Percentiles rank a stretch among this genome's conserved stretches.
These are phyloP conservation scores for Atkinsonella texensis DNA, from an alignment of 2,329 filamentous ascomycete genomes.

Conservation along the genomic window DNA sequence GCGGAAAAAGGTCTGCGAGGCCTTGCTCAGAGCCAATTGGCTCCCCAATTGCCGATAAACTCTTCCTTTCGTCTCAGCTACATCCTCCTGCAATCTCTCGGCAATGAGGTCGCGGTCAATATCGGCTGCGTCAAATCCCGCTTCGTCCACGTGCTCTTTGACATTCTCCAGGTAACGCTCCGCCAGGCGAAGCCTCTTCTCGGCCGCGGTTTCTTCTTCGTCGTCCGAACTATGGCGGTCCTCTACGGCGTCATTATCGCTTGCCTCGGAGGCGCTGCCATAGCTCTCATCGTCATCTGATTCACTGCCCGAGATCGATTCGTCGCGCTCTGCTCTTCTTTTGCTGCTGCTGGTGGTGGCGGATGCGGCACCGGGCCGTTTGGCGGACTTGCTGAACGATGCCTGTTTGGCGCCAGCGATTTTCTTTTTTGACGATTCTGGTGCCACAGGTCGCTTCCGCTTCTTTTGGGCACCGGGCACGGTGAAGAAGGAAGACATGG, in stretches of 20 bases:
- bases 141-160: constrained; percentile 65
- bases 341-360: constrained; percentile 27
- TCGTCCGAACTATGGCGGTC: constrained; percentile 46
- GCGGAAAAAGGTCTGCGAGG: constrained; percentile 61
- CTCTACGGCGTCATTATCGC: constrained; percentile 34
- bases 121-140: constrained; percentile 84
- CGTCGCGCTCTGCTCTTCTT: constrained; percentile 42
- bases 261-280: constrained; percentile 27
- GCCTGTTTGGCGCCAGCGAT: constrained; percentile 33
- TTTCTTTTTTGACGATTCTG: constrained; percentile 48
- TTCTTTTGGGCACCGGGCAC: constrained; percentile 78
- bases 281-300: constrained; percentile 51
- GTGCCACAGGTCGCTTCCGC: constrained; percentile 57
- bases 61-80: constrained; percentile 81
- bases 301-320: constrained; percentile 79
- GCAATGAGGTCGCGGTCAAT: constrained; percentile 89
- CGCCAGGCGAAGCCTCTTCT: constrained; percentile 74
- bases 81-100: constrained; percentile 80
- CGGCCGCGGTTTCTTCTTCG: constrained; percentile 78
- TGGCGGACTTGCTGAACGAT: constrained; percentile 22
- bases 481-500: constrained; percentile 95
- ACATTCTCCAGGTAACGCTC: constrained; percentile 91
- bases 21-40: constrained; percentile 56
- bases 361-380: constrained; percentile 9
- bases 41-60: constrained; percentile 71